These are phyloP conservation scores for Bjerkandera adusta DNA, from an alignment of 1,284 basidiomycete species.

Conservation along the genomic window DNA sequence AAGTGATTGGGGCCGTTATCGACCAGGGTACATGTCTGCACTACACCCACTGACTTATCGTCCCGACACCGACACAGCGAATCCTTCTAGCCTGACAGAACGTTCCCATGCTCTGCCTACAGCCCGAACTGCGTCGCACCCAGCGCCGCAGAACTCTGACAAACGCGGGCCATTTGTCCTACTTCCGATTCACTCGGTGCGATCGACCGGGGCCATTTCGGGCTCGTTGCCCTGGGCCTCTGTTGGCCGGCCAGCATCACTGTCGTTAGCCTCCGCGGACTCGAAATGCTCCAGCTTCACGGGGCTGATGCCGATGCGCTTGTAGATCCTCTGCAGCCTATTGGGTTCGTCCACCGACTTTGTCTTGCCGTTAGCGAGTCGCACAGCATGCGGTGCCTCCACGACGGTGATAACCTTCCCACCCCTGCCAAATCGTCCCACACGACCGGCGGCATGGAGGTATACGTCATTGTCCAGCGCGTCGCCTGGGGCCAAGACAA, in stretches of 20 bases:
- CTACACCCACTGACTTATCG: not conserved
- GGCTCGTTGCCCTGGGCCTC: not conserved
- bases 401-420: constrained; percentile 66
- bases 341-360: constrained; percentile 35
- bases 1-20: constrained; percentile 8
- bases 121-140: not conserved
- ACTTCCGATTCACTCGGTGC: too few species aligned
- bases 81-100: not conserved
- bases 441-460: constrained; percentile 71
- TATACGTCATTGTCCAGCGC: constrained; percentile 56
- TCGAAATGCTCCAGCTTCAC: constrained; percentile 41
- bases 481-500: constrained; percentile 57
- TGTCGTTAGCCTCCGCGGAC: not conserved
- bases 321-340: constrained; percentile 47
- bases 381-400: constrained; percentile 33
- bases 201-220: too few species aligned
- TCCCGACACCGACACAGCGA: not conserved
- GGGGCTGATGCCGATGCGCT: constrained; percentile 39
- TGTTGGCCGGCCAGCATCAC: not conserved
- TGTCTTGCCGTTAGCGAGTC: constrained; percentile 28
- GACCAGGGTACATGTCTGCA: constrained; percentile 5
- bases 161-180: too few species aligned
- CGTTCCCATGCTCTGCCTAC: not conserved
- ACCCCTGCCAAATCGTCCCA: constrained; percentile 64
- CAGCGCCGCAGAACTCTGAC: not conserved